Percentiles rank a stretch among this genome's conserved stretches.
Evolutionary conservation across 1,284 basidiomycete genomes (phyloP).

Genomic region (Gymnopus androsaceus): DNA sequence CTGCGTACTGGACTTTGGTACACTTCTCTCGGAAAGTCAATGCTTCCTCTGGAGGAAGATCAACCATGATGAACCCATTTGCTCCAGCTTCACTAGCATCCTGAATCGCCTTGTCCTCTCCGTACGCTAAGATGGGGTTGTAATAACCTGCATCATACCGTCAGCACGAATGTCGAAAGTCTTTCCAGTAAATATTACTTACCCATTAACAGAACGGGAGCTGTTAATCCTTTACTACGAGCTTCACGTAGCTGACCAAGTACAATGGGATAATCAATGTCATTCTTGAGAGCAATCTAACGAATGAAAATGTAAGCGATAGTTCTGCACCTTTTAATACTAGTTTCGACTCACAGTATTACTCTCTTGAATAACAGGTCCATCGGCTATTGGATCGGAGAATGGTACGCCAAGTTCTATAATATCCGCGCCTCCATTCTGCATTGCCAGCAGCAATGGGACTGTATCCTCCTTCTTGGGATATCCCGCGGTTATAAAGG

Average conservation of each 20-base stretch:
- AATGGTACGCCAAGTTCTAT: slow-evolving; percentile 97
- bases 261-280: slow-evolving; percentile 76
- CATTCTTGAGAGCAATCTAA: slow-evolving; percentile 81
- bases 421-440: slow-evolving; percentile 91
- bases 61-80: slow-evolving; percentile 97
- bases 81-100: slow-evolving; percentile 90
- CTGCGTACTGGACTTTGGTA: slow-evolving; percentile 69
- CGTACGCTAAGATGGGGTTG: slow-evolving; percentile 94
- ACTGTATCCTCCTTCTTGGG: slow-evolving; percentile 82
- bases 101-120: slow-evolving; percentile 89
- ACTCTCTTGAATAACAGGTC: slow-evolving; percentile 87
- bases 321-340: background rate
- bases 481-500: slow-evolving; percentile 92
- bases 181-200: slow-evolving; percentile 24
- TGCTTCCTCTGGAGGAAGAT: slow-evolving; percentile 97
- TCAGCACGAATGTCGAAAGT: slow-evolving; percentile 6
- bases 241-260: slow-evolving; percentile 82
- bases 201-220: slow-evolving; percentile 95
- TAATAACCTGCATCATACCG: slow-evolving; percentile 83
- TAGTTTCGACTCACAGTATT: slow-evolving; percentile 77
- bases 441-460: slow-evolving; percentile 86
- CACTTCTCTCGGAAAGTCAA: slow-evolving; percentile 89
- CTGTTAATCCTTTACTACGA: slow-evolving; percentile 77
- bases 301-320: background rate
- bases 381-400: slow-evolving; percentile 96